phyloP scores from a whole-genome alignment of 2,329 filamentous ascomycete genomes.

The Ceratocystis huliohia region DNA sequence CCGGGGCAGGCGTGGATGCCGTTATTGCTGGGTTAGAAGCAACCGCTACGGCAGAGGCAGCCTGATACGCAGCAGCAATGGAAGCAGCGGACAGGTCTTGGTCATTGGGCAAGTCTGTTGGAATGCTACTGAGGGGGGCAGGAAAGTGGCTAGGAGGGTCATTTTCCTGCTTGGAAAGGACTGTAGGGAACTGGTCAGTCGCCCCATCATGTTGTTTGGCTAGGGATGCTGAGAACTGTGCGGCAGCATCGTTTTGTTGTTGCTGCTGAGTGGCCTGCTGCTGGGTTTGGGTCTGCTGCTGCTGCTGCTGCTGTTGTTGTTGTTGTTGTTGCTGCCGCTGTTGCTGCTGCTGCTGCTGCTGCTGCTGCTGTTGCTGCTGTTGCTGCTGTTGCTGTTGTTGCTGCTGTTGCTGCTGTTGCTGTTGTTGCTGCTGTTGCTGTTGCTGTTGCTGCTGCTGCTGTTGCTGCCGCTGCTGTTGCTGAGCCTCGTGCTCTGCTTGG shows the following conservation, averaged over 20 bases:
- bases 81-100: constrained; percentile 14
- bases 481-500: constrained; percentile 25
- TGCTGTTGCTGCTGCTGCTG: constrained; percentile 21
- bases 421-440: constrained; percentile 22
- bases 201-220: background rate
- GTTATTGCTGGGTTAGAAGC: constrained; percentile 7
- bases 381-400: background rate
- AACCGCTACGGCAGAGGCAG: constrained; percentile 7
- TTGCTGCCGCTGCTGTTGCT: constrained; percentile 24
- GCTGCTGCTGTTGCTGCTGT: background rate
- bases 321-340: constrained; percentile 11
- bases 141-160: background rate
- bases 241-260: constrained; percentile 20
- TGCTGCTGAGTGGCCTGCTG: constrained; percentile 19
- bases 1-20: background rate
- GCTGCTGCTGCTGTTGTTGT: constrained; percentile 13
- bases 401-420: constrained; percentile 22
- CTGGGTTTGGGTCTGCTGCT: background rate
- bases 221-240: constrained; percentile 17
- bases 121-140: background rate
- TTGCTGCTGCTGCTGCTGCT: constrained; percentile 21
- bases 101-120: constrained; percentile 7
- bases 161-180: background rate
- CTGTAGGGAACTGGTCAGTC: background rate
- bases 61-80: constrained; percentile 18